Conservation (phyloP, 305 asterid species). For the Ruellia speciosa region DNA sequence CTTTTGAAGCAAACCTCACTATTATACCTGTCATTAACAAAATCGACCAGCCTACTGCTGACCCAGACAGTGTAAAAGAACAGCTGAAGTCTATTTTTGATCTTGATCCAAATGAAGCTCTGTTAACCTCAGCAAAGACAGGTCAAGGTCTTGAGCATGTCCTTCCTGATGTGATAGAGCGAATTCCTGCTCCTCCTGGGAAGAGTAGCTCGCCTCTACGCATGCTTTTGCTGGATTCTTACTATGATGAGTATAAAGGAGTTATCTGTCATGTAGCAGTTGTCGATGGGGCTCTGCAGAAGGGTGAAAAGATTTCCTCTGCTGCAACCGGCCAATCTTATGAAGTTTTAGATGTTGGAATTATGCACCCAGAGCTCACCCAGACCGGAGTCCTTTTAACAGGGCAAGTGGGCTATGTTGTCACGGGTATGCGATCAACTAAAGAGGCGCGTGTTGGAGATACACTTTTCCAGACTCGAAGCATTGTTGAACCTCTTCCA, state of each 20-base stretch:
- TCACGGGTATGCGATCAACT: conserved; percentile 92
- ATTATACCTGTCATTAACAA: conserved; percentile 86
- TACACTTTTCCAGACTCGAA: conserved; percentile 60
- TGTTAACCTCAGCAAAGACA: conserved; percentile 89
- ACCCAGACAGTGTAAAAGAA: conserved; percentile 81
- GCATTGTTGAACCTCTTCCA: conserved; percentile 73
- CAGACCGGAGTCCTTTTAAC: conserved; percentile 82
- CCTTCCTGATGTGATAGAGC: conserved; percentile 91
- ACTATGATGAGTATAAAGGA: conserved; percentile 91
- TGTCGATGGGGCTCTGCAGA: conserved; percentile 80
- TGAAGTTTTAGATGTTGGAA: conserved; percentile 78
- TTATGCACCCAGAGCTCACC: conserved; percentile 91
- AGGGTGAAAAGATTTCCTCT: conserved; percentile 84
- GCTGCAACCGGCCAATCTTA: conserved; percentile 88
- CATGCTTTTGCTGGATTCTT: conserved; percentile 88
- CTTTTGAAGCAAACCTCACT: conserved; percentile 78
- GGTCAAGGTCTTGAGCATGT: conserved; percentile 86
- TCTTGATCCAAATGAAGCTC: conserved; percentile 73
- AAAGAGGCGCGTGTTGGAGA: conserved; percentile 96
- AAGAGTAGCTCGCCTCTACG: conserved; percentile 48
- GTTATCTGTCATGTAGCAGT: conserved; percentile 98
- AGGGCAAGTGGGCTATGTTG: conserved; percentile 94
- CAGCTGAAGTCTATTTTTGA: conserved; percentile 92
- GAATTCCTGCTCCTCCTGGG: conserved; percentile 92
- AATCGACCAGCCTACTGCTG: conserved; percentile 98